Percentiles rank a stretch among this genome's conserved stretches.
Evolutionary conservation across 2,329 filamentous ascomycete species (phyloP).

Genomic region (Phialocephala sp.): DNA sequence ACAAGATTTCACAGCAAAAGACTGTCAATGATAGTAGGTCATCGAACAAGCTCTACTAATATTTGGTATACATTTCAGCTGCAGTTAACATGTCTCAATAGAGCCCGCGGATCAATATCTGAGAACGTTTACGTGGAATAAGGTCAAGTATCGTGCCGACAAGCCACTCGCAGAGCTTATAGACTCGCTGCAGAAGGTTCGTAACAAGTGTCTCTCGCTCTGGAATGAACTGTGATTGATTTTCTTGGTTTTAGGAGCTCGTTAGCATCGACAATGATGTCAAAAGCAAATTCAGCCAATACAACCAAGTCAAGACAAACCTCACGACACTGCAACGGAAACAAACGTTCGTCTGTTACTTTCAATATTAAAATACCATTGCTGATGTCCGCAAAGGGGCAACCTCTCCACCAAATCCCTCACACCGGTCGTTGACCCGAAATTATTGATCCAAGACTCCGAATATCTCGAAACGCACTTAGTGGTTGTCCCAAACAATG

Average conservation of each 20-base stretch:
- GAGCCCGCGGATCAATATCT: constrained; percentile 97
- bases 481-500: constrained; percentile 80
- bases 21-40: constrained; percentile 81
- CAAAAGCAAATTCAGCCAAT: constrained; percentile 91
- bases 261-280: constrained; percentile 94
- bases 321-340: constrained; percentile 82
- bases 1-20: constrained; percentile 75
- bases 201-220: constrained; percentile 1
- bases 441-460: constrained; percentile 81
- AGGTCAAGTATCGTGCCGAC: constrained; percentile 94
- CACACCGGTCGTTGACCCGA: constrained; percentile 83
- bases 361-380: background rate
- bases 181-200: constrained; percentile 84
- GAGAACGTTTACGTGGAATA: constrained; percentile 92
- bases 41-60: constrained; percentile 10
- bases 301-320: constrained; percentile 88
- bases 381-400: constrained; percentile 60
- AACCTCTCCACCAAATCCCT: constrained; percentile 95
- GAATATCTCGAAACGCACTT: constrained; percentile 98
- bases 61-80: background rate
- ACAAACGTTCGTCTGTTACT: constrained; percentile 70
- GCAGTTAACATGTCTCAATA: constrained; percentile 47
- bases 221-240: constrained; percentile 9
- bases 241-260: constrained; percentile 67
- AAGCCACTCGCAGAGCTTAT: constrained; percentile 88